Evolutionary conservation across 2,329 filamentous ascomycete species (phyloP).

Genomic region (Aspergillus spinulosporus): DNA sequence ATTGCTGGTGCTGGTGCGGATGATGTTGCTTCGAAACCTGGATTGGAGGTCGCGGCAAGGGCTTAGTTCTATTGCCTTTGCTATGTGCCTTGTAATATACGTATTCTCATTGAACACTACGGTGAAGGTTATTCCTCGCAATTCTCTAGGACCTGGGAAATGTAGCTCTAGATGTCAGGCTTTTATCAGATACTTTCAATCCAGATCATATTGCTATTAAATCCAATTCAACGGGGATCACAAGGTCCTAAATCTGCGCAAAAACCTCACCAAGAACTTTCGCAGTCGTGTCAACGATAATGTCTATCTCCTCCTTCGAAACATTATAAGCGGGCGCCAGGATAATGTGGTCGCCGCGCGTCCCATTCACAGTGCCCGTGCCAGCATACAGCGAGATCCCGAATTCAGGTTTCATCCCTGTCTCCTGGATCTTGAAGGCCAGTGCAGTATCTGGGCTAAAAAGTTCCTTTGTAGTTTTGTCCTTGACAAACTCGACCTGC

Average conservation of each 20-base stretch:
- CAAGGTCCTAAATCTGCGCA: slow-evolving; percentile 5
- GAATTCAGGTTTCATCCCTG: slow-evolving; percentile 46
- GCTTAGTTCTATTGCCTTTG: slow-evolving; percentile 15
- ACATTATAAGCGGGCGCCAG: slow-evolving; percentile 69
- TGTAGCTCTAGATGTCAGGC: background rate
- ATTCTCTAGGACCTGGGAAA: too few species aligned
- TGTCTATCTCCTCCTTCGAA: slow-evolving; percentile 56
- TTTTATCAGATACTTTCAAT: background rate
- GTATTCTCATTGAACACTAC: background rate
- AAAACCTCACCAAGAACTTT: slow-evolving; percentile 57
- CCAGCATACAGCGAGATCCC: slow-evolving; percentile 65
- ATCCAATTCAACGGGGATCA: background rate
- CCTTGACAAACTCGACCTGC: slow-evolving; percentile 58
- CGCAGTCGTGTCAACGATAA: slow-evolving; percentile 54
- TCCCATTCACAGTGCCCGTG: slow-evolving; percentile 59
- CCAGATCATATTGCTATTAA: background rate
- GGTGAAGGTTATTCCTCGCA: background rate
- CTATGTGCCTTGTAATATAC: slow-evolving; percentile 5
- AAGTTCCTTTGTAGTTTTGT: slow-evolving; percentile 56
- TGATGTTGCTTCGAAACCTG: background rate
- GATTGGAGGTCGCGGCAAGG: slow-evolving; percentile 27
- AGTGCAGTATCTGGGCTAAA: slow-evolving; percentile 51
- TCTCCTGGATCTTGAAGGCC: slow-evolving; percentile 53
- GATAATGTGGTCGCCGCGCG: slow-evolving; percentile 67
- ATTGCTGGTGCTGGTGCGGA: slow-evolving; percentile 17